Percentiles rank a stretch among this genome's conserved stretches.
Conservation (phyloP, 345 rosid species). For the Citrus maxima region DNA sequence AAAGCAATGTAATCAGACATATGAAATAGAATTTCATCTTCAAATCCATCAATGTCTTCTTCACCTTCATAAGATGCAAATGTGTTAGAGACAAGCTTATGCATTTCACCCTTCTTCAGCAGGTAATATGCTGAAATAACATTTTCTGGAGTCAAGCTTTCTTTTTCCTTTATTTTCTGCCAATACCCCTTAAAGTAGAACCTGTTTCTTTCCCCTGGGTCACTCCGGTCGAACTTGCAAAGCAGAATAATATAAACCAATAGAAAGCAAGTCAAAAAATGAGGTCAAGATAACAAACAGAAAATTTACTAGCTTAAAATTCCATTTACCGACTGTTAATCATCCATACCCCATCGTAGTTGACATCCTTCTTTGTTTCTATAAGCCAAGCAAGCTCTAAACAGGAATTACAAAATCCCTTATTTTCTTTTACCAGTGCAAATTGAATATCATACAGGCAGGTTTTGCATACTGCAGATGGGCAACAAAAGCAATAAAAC, state of each 20-base stretch:
- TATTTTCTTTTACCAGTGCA: slow-evolving; percentile 15
- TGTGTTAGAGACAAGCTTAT: no score
- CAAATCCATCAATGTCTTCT: slow-evolving; percentile 6
- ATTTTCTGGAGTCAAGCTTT: slow-evolving; percentile 29
- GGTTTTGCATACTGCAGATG: slow-evolving; percentile 40
- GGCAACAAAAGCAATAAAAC: slow-evolving; percentile 47
- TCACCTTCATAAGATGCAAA: background rate
- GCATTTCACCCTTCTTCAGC: slow-evolving; percentile 19
- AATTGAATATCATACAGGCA: slow-evolving; percentile 34
- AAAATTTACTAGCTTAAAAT: background rate
- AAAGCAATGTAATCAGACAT: background rate
- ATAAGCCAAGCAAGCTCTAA: slow-evolving; percentile 29
- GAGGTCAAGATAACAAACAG: no score
- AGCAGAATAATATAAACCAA: slow-evolving; percentile 8
- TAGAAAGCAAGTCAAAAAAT: no score
- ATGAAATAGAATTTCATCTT: background rate
- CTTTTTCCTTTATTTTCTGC: slow-evolving; percentile 32
- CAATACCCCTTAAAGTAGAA: slow-evolving; percentile 43
- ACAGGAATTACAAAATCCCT: slow-evolving; percentile 45
- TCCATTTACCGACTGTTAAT: background rate
- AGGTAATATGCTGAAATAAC: slow-evolving; percentile 24
- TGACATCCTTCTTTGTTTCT: slow-evolving; percentile 34
- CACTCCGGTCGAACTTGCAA: slow-evolving; percentile 35
- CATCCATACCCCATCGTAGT: slow-evolving; percentile 30
- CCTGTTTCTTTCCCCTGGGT: slow-evolving; percentile 27